Conservation (phyloP, 2,329 filamentous ascomycete species). For the Aspergillus clavatus region DNA sequence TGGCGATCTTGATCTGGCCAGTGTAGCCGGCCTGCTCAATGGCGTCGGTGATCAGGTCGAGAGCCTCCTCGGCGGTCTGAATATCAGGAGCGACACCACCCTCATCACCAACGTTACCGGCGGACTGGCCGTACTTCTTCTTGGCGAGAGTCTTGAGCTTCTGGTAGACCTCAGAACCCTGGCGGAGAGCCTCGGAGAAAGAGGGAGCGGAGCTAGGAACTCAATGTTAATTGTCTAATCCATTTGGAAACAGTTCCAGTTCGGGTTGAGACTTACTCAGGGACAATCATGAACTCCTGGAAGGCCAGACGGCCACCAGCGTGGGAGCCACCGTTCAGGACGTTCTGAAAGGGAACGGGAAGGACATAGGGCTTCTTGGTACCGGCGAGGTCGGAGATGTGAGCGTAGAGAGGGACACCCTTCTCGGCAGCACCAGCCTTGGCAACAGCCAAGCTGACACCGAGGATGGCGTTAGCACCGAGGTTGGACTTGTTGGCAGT, state of each 20-base stretch:
- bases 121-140: constrained; percentile 99
- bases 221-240: constrained; percentile 13
- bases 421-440: constrained; percentile 89
- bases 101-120: constrained; percentile 98
- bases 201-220: constrained; percentile 65
- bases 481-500: constrained; percentile 82
- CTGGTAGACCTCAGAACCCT: constrained; percentile 97
- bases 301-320: constrained; percentile 92
- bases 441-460: constrained; percentile 77
- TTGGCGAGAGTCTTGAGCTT: constrained; percentile 94
- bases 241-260: neutral
- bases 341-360: constrained; percentile 89
- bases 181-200: constrained; percentile 93
- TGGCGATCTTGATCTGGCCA: constrained; percentile 94
- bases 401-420: constrained; percentile 79
- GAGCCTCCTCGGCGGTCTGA: constrained; percentile 91
- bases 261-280: constrained; percentile 52
- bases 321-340: constrained; percentile 91
- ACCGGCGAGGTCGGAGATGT: constrained; percentile 80
- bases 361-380: constrained; percentile 91
- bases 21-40: constrained; percentile 95
- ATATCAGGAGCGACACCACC: constrained; percentile 99
- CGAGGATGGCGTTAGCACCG: constrained; percentile 83
- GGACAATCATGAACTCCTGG: constrained; percentile 96
- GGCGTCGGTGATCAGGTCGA: constrained; percentile 89